phyloP scores from a whole-genome alignment of 306 rosid species.

The Cucurbita argyrosperma region DNA sequence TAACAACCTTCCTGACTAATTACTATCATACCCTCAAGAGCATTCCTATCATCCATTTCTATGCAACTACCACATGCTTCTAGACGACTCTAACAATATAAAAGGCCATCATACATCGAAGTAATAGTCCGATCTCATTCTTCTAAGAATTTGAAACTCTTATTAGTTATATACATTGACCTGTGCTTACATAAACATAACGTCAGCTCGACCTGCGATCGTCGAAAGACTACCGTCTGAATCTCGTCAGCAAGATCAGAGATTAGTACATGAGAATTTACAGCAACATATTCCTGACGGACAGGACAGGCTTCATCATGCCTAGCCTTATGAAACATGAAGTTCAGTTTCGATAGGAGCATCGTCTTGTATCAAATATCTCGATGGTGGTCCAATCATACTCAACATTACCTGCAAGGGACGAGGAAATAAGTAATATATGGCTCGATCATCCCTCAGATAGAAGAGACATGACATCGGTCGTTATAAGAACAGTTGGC shows the following conservation, averaged over 20 bases:
- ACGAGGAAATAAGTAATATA: constrained; percentile 1
- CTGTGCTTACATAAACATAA: not conserved
- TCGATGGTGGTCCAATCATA: constrained; percentile 67
- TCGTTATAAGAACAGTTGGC: not conserved
- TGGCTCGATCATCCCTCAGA: not conserved
- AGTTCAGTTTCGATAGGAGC: not conserved
- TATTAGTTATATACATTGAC: not conserved
- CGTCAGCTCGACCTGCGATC: not conserved
- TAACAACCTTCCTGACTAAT: not conserved
- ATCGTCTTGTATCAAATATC: not conserved
- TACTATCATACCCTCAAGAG: not conserved
- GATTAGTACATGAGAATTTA: not conserved
- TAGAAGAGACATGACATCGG: not conserved
- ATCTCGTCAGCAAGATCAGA: not conserved
- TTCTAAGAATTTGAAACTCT: not conserved
- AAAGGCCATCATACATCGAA: not conserved
- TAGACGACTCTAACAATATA: not conserved
- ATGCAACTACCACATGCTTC: not conserved
- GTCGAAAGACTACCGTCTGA: not conserved
- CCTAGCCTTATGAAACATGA: not conserved
- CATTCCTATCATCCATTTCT: not conserved
- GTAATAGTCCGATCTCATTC: not conserved
- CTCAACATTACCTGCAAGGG: constrained; percentile 57
- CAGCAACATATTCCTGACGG: not conserved
- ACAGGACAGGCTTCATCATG: not conserved